Evolutionary conservation across 805 yeast species (phyloP), one percentile per base, ranked within the genome.

Genomic region (Brettanomyces sp.): DNA sequence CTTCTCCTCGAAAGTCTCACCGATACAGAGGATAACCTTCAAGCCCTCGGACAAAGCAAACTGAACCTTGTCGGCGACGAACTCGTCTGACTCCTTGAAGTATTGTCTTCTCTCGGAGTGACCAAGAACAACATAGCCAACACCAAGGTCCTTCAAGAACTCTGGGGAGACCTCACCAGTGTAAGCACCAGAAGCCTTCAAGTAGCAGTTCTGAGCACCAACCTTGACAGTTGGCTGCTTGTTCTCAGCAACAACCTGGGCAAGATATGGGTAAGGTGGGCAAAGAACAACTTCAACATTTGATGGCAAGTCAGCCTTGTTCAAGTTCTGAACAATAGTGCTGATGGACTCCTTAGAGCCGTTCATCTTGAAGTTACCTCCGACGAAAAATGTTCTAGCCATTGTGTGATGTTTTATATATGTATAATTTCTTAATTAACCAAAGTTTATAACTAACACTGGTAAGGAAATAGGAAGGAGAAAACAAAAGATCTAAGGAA

Each of bases 361-460:
- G 79, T 93, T 93, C 87, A 93, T 83, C 73, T 93, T 93, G 80
- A 93, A 91, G 89, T 93, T 93, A 64, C 99, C 99, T 61, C 99
- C 99, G 65, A 93, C 96, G 70, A 93, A 90, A 75, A 91, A 93
- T 49, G 60, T 61, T 59, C 67, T 60, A 48, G 65, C 54, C 60
- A 42, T 42, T 28, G 32, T 28, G 32, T 28, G 32, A 28, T 28
- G 32, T 9, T 28, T 28, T 28, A 28, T 28, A 28, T 28, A 28
- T 28, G 2, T 18, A 28, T 28, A 9, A 6, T 9, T 28, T 28
- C 11, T 28, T 28, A 28, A 28, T 28, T 28, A 28, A 28, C 32
- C 32, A 28, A 28, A 28, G 7, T 28, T 28, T 28, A 28, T 28
- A 28, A 28, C 11, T 28, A 28, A 28, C 32, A 28, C 9, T 28